Evolutionary conservation across 2,329 filamentous ascomycete genomes (phyloP).

Genomic region (Penicillium olsonii): DNA sequence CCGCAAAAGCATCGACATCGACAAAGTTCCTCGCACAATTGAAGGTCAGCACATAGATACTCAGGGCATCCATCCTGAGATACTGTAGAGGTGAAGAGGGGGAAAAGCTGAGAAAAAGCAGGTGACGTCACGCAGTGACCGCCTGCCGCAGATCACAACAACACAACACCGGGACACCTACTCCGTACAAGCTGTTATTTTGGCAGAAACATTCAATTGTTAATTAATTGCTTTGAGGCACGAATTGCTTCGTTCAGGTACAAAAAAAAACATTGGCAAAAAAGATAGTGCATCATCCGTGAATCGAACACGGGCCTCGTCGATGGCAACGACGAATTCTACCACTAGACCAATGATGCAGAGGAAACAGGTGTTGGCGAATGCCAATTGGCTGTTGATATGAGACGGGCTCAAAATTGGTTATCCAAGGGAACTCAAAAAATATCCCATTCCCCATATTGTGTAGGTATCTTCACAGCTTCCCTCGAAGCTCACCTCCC

Average conservation of each 20-base stretch:
- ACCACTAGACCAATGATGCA: constrained; percentile 50
- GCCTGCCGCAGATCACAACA: neutral
- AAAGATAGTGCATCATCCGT: constrained; percentile 38
- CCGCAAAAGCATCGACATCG: constrained; percentile 68
- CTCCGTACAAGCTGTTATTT: neutral
- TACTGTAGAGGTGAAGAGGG: neutral
- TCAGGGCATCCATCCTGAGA: constrained; percentile 54
- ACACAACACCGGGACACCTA: too few relatives aligned
- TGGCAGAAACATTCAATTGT: too few relatives aligned
- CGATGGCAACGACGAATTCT: constrained; percentile 50
- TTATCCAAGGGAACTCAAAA: neutral
- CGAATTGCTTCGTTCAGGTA: too few relatives aligned
- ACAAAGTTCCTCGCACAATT: constrained; percentile 79
- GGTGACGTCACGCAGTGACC: constrained; percentile 18
- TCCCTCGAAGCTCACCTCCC: constrained; percentile 31
- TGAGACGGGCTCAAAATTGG: neutral
- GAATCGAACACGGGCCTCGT: constrained; percentile 51
- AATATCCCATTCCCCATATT: neutral
- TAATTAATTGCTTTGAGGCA: too few relatives aligned
- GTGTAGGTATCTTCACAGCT: constrained; percentile 31
- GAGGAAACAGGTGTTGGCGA: neutral
- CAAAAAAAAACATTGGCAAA: neutral
- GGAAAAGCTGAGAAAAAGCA: neutral
- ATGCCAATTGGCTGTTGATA: constrained; percentile 13
- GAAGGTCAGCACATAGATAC: constrained; percentile 80